Conservation (phyloP, 495 filamentous ascomycete genomes). For the Xylaria grammica region DNA sequence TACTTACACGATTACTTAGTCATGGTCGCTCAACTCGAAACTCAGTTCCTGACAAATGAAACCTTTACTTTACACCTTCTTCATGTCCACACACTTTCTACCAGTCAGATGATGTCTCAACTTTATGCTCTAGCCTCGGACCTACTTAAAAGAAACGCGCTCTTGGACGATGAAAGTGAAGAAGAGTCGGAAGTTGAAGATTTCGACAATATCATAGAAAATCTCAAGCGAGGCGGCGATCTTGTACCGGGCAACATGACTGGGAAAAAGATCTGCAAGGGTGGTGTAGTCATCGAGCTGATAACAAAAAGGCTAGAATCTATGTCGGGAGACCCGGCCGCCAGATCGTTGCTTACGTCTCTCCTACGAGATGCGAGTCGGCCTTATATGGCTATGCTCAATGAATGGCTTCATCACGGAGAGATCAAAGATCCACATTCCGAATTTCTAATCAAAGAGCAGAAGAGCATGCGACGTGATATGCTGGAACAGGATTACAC, state of each 20-base stretch:
- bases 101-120: slow-evolving; percentile 86
- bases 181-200: slow-evolving; percentile 83
- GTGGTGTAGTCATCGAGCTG: slow-evolving; percentile 84
- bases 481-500: slow-evolving; percentile 94
- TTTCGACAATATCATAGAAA: slow-evolving; percentile 73
- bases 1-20: slow-evolving; percentile 91
- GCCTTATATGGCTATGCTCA: slow-evolving; percentile 97
- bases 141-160: slow-evolving; percentile 81
- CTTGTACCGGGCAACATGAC: slow-evolving; percentile 76
- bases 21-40: slow-evolving; percentile 89
- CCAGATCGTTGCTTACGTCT: slow-evolving; percentile 75
- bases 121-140: slow-evolving; percentile 87
- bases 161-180: slow-evolving; percentile 84
- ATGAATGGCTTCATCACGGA: slow-evolving; percentile 97
- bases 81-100: slow-evolving; percentile 88
- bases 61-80: slow-evolving; percentile 90
- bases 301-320: slow-evolving; percentile 81
- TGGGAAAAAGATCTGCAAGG: slow-evolving; percentile 91
- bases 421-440: slow-evolving; percentile 92
- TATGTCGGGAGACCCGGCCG: slow-evolving; percentile 92
- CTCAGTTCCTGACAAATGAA: slow-evolving; percentile 83
- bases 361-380: slow-evolving; percentile 86
- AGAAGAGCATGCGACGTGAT: slow-evolving; percentile 91
- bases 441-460: slow-evolving; percentile 94
- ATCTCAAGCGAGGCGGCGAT: slow-evolving; percentile 86